phyloP scores from a whole-genome alignment of 2,329 filamentous ascomycete species.

The Gyromitra esculenta region DNA sequence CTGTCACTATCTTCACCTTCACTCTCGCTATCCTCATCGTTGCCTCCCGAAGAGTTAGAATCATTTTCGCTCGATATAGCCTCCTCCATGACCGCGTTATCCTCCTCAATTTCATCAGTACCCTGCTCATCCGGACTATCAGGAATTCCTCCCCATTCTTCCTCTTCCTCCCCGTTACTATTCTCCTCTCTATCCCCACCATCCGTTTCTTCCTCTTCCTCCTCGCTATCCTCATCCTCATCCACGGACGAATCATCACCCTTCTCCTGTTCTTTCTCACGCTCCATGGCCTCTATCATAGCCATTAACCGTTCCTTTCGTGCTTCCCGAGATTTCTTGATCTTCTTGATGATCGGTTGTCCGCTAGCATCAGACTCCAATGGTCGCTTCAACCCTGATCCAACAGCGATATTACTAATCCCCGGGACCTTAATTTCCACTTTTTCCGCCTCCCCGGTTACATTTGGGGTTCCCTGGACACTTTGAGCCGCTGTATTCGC shows the following conservation, averaged over 20 bases:
- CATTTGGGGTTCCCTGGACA: conserved; percentile 54
- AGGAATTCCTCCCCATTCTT: conserved; percentile 55
- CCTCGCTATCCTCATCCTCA: conserved; percentile 56
- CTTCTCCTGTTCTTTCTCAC: conserved; percentile 60
- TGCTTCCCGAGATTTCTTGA: conserved; percentile 74
- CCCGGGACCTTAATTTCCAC: not conserved
- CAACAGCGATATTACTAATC: conserved; percentile 62
- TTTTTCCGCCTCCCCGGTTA: conserved; percentile 38
- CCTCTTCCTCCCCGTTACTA: conserved; percentile 59
- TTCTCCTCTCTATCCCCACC: conserved; percentile 50
- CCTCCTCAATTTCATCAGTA: conserved; percentile 27
- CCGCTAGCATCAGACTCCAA: conserved; percentile 82
- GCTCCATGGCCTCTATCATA: conserved; percentile 58
- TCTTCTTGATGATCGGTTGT: conserved; percentile 81
- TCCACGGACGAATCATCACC: conserved; percentile 57
- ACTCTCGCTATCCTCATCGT: conserved; percentile 57
- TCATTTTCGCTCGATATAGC: conserved; percentile 17
- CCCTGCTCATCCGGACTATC: conserved; percentile 41
- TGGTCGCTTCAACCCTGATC: conserved; percentile 86
- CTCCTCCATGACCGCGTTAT: conserved; percentile 10
- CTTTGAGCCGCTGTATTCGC: conserved; percentile 58
- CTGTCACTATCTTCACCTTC: conserved; percentile 55
- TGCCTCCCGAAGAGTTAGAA: conserved; percentile 46
- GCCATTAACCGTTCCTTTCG: conserved; percentile 61
- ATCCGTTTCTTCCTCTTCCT: conserved; percentile 56